These are phyloP conservation scores for Chimonanthus praecox DNA, from an alignment of 164 flowering plant species.

Conservation along the genomic window DNA sequence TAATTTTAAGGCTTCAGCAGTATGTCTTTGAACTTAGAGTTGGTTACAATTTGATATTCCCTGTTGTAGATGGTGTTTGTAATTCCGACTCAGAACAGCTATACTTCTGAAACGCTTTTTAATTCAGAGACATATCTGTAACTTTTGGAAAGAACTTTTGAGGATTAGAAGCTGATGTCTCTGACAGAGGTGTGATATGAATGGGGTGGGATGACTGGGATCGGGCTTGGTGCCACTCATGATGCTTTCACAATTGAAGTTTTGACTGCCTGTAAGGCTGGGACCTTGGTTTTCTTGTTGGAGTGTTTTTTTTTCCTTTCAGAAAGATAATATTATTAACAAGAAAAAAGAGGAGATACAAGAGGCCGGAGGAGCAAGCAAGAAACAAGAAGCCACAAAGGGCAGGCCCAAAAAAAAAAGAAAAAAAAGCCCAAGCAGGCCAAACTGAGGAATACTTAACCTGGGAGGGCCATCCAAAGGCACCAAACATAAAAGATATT, in stretches of 20 bases:
- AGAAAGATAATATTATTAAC: too few species aligned
- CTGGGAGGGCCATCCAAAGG: too few species aligned
- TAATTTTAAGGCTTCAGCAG: neutral
- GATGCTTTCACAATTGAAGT: neutral
- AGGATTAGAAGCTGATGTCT: neutral
- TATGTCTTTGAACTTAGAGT: neutral
- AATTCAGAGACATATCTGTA: too few species aligned
- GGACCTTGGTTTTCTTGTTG: neutral
- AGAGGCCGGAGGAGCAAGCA: too few species aligned
- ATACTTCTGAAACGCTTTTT: too few species aligned
- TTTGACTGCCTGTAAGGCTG: neutral
- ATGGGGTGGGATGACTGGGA: too few species aligned
- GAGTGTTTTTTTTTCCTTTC: neutral
- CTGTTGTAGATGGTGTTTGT: neutral
- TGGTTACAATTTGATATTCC: neutral
- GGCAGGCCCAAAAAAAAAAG: too few species aligned
- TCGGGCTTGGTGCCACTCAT: neutral
- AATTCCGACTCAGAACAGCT: neutral
- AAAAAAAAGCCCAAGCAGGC: too few species aligned
- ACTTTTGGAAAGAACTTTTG: neutral
- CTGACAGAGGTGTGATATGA: neutral
- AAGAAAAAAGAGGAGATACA: too few species aligned
- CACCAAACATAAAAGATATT: too few species aligned
- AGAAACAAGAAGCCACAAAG: too few species aligned
- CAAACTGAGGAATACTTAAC: too few species aligned